A percentile compares a stretch with the other conserved stretches of the same genome.
Evolutionary conservation across 176 grass and related monocot genomes (phyloP).

Genomic region (Eleusine coracana): DNA sequence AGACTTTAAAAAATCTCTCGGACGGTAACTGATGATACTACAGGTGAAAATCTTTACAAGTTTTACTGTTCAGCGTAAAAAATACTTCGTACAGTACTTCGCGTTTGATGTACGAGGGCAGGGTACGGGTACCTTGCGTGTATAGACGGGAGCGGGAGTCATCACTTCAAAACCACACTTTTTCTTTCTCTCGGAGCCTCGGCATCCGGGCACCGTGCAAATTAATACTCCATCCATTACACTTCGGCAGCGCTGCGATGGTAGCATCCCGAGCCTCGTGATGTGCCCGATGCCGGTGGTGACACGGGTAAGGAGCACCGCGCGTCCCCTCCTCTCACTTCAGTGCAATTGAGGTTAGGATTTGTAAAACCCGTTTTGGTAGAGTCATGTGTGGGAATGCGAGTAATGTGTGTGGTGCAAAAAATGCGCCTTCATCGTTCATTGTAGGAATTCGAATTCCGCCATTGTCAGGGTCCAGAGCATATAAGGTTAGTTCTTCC

Average conservation of each 20-base stretch:
- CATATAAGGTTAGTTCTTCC: too few relatives aligned
- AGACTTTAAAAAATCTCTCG: background rate
- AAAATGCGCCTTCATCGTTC: too few relatives aligned
- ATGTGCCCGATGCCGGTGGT: background rate
- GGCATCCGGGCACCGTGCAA: background rate
- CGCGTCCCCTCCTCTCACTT: too few relatives aligned
- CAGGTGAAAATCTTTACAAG: background rate
- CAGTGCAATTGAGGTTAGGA: background rate
- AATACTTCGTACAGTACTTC: background rate
- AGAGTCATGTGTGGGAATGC: too few relatives aligned
- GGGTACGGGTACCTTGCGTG: constrained; percentile 25
- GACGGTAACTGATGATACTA: background rate
- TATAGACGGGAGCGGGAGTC: background rate
- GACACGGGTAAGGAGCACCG: background rate
- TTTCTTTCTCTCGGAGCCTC: constrained; percentile 6
- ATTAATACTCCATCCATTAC: constrained; percentile 18
- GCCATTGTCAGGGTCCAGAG: too few relatives aligned
- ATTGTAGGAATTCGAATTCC: too few relatives aligned
- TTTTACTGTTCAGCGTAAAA: background rate
- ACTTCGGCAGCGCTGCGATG: constrained; percentile 9
- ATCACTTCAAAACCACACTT: constrained; percentile 13
- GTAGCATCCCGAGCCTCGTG: constrained; percentile 28
- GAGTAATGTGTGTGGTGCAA: too few relatives aligned
- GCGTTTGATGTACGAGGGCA: background rate
- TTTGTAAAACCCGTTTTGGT: background rate